Conservation (phyloP, 768 basidiomycete species). For the Phallus indusiatus region DNA sequence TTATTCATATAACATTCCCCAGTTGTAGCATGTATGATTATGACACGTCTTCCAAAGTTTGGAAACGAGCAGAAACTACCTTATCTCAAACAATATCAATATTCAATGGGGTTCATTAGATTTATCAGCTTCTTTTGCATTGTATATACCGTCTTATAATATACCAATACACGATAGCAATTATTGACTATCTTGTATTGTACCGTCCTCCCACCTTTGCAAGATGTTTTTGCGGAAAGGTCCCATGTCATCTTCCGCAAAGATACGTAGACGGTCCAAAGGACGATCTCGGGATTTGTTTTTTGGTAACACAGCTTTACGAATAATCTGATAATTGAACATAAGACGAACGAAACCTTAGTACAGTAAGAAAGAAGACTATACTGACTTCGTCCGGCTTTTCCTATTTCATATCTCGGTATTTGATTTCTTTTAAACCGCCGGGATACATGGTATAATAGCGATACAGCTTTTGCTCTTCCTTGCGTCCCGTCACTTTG, state of each 20-base stretch:
- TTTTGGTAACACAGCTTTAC: slow-evolving; percentile 92
- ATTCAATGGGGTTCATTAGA: too few species aligned
- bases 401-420: slow-evolving; percentile 55
- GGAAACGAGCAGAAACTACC: too few species aligned
- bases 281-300: slow-evolving; percentile 89
- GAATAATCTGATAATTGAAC: slow-evolving; percentile 59
- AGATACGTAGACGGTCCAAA: slow-evolving; percentile 81
- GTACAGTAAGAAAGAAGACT: neutral
- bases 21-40: too few species aligned
- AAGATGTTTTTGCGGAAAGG: too few species aligned
- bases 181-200: neutral
- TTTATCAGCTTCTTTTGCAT: too few species aligned
- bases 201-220: slow-evolving; percentile 39
- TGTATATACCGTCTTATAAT: too few species aligned
- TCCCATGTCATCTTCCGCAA: slow-evolving; percentile 70
- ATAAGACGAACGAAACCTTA: too few species aligned
- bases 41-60: too few species aligned
- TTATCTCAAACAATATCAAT: too few species aligned
- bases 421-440: slow-evolving; percentile 88
- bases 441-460: slow-evolving; percentile 92
- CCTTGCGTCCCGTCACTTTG: slow-evolving; percentile 83
- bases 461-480: slow-evolving; percentile 76
- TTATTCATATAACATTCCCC: too few species aligned
- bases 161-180: too few species aligned
- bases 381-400: slow-evolving; percentile 80